Evolutionary conservation across 176 grass and related monocot genomes (phyloP).

Genomic region (Pontederia crassipes): DNA sequence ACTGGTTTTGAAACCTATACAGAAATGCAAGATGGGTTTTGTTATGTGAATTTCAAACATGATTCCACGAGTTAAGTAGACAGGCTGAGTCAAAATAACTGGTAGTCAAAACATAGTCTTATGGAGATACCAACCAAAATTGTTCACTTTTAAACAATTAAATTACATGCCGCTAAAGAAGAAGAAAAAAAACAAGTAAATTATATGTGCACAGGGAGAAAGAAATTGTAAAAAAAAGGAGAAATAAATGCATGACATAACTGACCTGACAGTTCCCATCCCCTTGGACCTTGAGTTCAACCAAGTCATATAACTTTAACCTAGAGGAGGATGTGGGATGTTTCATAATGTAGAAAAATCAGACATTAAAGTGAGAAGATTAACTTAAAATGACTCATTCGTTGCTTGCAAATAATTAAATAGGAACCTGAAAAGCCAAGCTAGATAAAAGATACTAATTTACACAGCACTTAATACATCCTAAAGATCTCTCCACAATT

Average conservation of each 20-base stretch:
- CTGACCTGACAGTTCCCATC: slow-evolving; percentile 95
- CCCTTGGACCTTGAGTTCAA: slow-evolving; percentile 78
- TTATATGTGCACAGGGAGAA: background rate
- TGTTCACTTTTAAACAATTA: too few species aligned
- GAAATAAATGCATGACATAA: background rate
- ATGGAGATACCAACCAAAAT: too few species aligned
- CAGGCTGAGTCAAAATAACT: too few species aligned
- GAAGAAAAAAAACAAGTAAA: background rate
- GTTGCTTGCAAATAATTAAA: background rate
- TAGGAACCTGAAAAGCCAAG: too few species aligned
- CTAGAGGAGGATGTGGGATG: slow-evolving; percentile 20
- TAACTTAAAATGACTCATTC: background rate
- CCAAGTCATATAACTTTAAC: slow-evolving; percentile 66
- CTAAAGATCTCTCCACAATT: too few species aligned
- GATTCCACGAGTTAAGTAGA: too few species aligned
- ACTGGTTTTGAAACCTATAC: too few species aligned
- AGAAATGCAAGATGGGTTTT: too few species aligned
- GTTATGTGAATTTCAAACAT: too few species aligned
- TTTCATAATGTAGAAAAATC: background rate
- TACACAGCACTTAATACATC: too few species aligned
- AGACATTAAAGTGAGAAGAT: background rate
- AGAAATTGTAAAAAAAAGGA: background rate
- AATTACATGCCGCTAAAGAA: background rate
- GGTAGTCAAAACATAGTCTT: too few species aligned
- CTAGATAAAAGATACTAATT: too few species aligned